phyloP scores from a whole-genome alignment of 2,329 filamentous ascomycete species.

The Sporothrix pallida region DNA sequence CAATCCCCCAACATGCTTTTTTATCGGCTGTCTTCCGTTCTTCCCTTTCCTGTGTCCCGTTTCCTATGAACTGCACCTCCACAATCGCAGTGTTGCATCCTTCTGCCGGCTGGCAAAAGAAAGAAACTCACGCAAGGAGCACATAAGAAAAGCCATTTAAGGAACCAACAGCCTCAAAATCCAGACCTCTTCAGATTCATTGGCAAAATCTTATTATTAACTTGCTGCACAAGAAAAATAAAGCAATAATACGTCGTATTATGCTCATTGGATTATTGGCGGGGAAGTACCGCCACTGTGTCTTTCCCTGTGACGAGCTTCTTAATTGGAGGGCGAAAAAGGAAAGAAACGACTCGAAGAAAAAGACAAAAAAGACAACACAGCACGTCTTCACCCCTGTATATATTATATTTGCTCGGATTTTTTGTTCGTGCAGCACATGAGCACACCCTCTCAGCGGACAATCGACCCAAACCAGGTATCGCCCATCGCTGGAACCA shows the following conservation, averaged over 20 bases:
- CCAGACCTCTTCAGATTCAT: background rate
- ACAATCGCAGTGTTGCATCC: background rate
- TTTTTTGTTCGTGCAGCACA: conserved; percentile 8
- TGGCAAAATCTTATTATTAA: background rate
- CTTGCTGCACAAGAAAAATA: background rate
- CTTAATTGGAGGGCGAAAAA: background rate
- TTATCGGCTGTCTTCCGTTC: too few relatives aligned
- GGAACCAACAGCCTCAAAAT: background rate
- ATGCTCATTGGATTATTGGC: background rate
- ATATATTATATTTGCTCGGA: background rate
- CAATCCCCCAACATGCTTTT: background rate
- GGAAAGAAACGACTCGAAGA: too few relatives aligned
- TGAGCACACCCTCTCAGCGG: conserved; percentile 5
- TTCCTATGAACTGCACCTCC: background rate
- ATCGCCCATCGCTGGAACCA: conserved; percentile 4
- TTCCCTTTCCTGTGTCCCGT: background rate
- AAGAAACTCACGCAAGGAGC: background rate
- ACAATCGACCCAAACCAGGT: conserved; percentile 10
- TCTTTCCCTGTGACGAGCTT: conserved; percentile 4
- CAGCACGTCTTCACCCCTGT: background rate
- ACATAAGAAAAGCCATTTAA: background rate
- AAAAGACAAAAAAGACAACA: too few relatives aligned
- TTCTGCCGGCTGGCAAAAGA: background rate
- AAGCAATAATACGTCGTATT: background rate
- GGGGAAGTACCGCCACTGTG: background rate